A percentile compares a stretch with the other conserved stretches of the same genome.
phyloP scores from a whole-genome alignment of 2,329 filamentous ascomycete genomes.

The Fusarium annulatum region DNA sequence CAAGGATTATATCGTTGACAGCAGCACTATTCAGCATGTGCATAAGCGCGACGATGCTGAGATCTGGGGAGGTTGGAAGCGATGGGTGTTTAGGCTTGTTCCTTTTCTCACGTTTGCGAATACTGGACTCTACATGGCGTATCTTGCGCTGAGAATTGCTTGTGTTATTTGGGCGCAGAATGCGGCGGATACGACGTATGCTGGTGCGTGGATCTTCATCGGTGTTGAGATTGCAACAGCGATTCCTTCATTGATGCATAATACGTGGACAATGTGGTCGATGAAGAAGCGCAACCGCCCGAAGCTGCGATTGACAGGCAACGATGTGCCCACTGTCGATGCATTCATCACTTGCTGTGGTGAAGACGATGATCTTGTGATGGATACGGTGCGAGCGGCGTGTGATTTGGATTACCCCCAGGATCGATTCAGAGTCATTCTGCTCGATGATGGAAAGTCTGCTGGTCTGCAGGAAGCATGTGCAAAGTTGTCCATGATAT shows the following conservation, averaged over 20 bases:
- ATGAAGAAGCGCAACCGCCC: constrained; percentile 65
- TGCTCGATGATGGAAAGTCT: constrained; percentile 66
- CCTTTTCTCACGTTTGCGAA: constrained; percentile 55
- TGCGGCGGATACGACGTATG: constrained; percentile 53
- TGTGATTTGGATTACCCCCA: constrained; percentile 65
- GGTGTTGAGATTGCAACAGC: constrained; percentile 64
- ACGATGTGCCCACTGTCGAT: constrained; percentile 65
- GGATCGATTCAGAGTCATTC: constrained; percentile 63
- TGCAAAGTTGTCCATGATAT: constrained; percentile 51
- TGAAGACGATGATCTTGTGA: constrained; percentile 65
- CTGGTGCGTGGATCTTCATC: constrained; percentile 68
- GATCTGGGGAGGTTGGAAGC: constrained; percentile 59
- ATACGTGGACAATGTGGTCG: constrained; percentile 67
- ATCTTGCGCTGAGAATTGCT: constrained; percentile 62
- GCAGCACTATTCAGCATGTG: constrained; percentile 52
- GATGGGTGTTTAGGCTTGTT: constrained; percentile 52
- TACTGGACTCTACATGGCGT: constrained; percentile 57
- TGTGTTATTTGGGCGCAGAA: constrained; percentile 65
- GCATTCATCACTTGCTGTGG: constrained; percentile 68
- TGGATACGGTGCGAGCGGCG: constrained; percentile 67
- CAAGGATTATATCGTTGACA: constrained; percentile 47
- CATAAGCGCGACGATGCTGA: constrained; percentile 57
- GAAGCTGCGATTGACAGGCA: constrained; percentile 62
- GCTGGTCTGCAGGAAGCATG: constrained; percentile 55
- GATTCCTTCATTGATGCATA: constrained; percentile 66